These are phyloP conservation scores for Dioszegia aurantiaca DNA, from an alignment of 768 basidiomycete species.

Conservation along the genomic window DNA sequence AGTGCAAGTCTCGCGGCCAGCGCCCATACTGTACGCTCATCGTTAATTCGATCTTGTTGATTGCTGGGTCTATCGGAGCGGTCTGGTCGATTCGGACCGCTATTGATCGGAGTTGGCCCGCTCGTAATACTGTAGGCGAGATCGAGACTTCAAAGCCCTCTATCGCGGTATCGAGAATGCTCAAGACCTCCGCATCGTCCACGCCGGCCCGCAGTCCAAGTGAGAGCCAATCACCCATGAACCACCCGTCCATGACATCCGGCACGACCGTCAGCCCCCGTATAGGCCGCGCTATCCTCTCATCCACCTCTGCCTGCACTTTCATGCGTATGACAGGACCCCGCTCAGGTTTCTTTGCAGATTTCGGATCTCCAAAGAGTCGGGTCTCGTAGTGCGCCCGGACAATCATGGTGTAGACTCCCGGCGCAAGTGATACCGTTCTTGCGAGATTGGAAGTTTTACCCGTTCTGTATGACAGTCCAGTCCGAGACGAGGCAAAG, in stretches of 20 bases:
- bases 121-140: not conserved
- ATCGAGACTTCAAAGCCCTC: too few relatives aligned
- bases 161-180: too few relatives aligned
- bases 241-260: conserved; percentile 71
- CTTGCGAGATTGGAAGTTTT: conserved; percentile 57
- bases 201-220: conserved; percentile 56
- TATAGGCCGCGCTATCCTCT: conserved; percentile 37
- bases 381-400: conserved; percentile 87
- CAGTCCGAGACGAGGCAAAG: conserved; percentile 54
- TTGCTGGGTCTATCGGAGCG: not conserved
- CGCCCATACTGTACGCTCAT: too few relatives aligned
- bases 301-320: conserved; percentile 57
- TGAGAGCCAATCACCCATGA: conserved; percentile 68
- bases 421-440: conserved; percentile 55
- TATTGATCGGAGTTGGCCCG: conserved; percentile 4
- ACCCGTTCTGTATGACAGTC: conserved; percentile 47
- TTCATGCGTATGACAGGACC: conserved; percentile 58
- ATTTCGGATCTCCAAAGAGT: conserved; percentile 71
- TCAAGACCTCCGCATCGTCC: conserved; percentile 52
- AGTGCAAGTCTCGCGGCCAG: conserved; percentile 11
- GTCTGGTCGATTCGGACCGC: conserved; percentile 14
- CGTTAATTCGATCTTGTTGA: conserved; percentile 6
- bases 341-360: conserved; percentile 53
- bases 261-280: conserved; percentile 61
- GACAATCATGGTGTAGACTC: conserved; percentile 68